Base-by-base conservation (phyloP, 2,329 filamentous ascomycete genomes). In the Remersonia thermophila region DNA sequence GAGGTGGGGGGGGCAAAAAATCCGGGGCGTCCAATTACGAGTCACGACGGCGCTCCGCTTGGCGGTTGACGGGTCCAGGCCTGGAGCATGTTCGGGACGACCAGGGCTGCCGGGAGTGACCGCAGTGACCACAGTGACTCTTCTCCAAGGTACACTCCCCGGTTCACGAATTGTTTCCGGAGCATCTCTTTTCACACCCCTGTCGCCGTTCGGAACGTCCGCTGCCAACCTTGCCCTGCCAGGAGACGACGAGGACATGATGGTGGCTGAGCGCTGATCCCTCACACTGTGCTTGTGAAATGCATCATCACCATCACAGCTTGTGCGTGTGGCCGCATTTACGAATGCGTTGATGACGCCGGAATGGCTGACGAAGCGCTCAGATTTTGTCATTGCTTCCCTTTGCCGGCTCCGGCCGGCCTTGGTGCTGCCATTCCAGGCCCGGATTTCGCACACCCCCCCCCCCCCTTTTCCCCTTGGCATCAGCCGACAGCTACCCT, bases 81-180 rank as follows among this genome's bases (percentile, higher is more conserved):
- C 36, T n/a, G 31, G 27, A 13, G 10, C 9, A 12, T 29, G 12
- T 29, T 15, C 27, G 14, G 27, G 27, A n/a, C 39, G 40, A 40
- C 45, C 40, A 39, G 32, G 26, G 33, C 18, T 36, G 14, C 41
- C 44, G 46, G 46, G 16, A 36, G 41, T 43, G 44, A 42, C 33
- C 36, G 39, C 37, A 35, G 29, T n/a, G n/a, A n/a, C n/a, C n/a
- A n/a, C n/a, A n/a, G n/a, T n/a, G n/a, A 29, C 44, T 40, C 44
- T 42, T 42, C 36, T 36, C 25, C 33, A 38, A 38, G 37, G 46
- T 42, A 47, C 45, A 48, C 42, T 42, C 32, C 37, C 27, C 41
- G 38, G 37, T 33, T 27, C 48, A 50, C 48, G 48, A 50, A 50
- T 45, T 48, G 47, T 50, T 50, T 46, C 46, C 48, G 48, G 48